A percentile compares a stretch with the other conserved stretches of the same genome.
These are phyloP conservation scores for Tuber indicum DNA, from an alignment of 495 filamentous ascomycete species.

Conservation along the genomic window DNA sequence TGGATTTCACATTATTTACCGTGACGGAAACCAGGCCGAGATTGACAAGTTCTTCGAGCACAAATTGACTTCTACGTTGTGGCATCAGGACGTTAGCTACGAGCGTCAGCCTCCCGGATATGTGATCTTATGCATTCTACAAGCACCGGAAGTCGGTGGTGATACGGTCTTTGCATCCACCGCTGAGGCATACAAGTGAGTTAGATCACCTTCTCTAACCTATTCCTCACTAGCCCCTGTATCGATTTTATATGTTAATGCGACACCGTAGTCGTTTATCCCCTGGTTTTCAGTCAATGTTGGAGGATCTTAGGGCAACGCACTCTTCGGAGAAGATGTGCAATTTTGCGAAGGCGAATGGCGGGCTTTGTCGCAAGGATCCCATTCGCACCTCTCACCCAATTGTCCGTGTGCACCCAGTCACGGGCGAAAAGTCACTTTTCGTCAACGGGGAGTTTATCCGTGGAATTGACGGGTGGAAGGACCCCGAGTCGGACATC, in stretches of 20 bases:
- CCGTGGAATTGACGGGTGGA: constrained; percentile 43
- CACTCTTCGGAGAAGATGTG: constrained; percentile 45
- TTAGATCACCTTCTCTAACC: background rate
- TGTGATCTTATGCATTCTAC: constrained; percentile 53
- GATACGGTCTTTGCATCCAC: constrained; percentile 44
- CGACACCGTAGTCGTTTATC: constrained; percentile 35
- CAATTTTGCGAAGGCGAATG: constrained; percentile 34
- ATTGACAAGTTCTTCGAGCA: constrained; percentile 53
- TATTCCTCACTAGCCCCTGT: background rate
- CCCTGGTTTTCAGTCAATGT: constrained; percentile 41
- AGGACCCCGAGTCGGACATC: constrained; percentile 49
- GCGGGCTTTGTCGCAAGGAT: constrained; percentile 42
- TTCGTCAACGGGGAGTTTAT: constrained; percentile 55
- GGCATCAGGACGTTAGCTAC: constrained; percentile 58
- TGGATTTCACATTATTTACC: constrained; percentile 57
- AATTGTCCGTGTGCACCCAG: constrained; percentile 59
- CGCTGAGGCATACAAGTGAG: constrained; percentile 43
- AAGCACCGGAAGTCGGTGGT: constrained; percentile 51
- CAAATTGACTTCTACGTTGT: constrained; percentile 53
- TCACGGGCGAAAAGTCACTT: constrained; percentile 62
- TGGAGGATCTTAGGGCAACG: constrained; percentile 38
- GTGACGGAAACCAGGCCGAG: constrained; percentile 53
- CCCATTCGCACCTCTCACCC: constrained; percentile 42
- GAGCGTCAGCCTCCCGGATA: constrained; percentile 56
- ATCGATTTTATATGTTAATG: background rate